A percentile compares a stretch with the other conserved stretches of the same genome.
phyloP scores from a whole-genome alignment of 768 basidiomycete species.

The Macrocybe gigantea region DNA sequence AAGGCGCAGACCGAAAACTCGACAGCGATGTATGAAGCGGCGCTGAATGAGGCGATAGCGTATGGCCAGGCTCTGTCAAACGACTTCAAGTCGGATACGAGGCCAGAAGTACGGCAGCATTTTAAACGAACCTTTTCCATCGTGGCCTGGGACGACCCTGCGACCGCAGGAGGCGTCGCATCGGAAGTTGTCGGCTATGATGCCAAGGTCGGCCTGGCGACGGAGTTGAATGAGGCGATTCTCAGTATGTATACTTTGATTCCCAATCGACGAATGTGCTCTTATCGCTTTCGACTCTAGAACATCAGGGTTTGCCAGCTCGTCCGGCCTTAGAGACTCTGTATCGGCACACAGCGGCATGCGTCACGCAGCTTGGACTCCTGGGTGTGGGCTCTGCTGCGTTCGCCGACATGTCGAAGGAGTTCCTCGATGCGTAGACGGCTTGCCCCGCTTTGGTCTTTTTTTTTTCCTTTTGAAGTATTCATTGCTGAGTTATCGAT shows the following conservation, averaged over 20 bases:
- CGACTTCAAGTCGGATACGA: constrained; percentile 58
- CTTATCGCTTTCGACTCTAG: constrained; percentile 3
- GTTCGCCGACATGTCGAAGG: constrained; percentile 73
- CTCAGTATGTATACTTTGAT: constrained; percentile 49
- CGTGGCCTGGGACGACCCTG: constrained; percentile 73
- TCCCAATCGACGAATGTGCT: not conserved
- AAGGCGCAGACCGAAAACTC: constrained; percentile 14
- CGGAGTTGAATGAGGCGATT: constrained; percentile 78
- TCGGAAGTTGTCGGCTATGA: constrained; percentile 65
- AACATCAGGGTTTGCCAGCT: constrained; percentile 48
- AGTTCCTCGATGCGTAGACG: constrained; percentile 49
- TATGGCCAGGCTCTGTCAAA: constrained; percentile 70
- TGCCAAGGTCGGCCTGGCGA: constrained; percentile 60
- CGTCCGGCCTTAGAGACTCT: constrained; percentile 69
- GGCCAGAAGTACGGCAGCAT: constrained; percentile 58
- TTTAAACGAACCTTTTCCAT: constrained; percentile 75
- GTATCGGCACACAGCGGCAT: constrained; percentile 69
- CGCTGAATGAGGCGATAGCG: constrained; percentile 59
- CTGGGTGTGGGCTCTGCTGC: constrained; percentile 73
- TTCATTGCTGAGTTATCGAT: too few relatives aligned
- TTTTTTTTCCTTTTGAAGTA: too few relatives aligned
- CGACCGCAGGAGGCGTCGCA: constrained; percentile 51
- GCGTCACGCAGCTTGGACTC: constrained; percentile 65
- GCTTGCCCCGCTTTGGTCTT: not conserved
- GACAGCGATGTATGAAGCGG: constrained; percentile 41